Evolutionary conservation across 2,329 filamentous ascomycete species (phyloP).

Genomic region (Hypocreales sp.): DNA sequence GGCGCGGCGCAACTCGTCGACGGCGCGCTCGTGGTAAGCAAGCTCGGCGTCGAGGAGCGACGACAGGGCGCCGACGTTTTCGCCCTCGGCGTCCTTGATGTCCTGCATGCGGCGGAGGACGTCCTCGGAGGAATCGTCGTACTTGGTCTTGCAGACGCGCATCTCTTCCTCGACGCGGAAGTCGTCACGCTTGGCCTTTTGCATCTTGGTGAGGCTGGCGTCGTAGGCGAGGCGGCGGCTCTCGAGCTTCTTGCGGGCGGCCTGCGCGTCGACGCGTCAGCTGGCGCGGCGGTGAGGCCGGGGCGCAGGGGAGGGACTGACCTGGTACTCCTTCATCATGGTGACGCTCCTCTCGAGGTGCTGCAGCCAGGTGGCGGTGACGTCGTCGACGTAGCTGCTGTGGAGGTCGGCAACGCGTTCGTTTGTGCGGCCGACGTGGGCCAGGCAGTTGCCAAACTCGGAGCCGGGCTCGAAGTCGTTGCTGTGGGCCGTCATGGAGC

Average conservation of each 20-base stretch:
- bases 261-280: constrained; percentile 16
- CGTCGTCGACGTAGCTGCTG: constrained; percentile 64
- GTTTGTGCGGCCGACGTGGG: constrained; percentile 67
- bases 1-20: constrained; percentile 57
- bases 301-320: too few species aligned
- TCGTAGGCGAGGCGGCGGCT: constrained; percentile 80
- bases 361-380: constrained; percentile 76
- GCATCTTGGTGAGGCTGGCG: constrained; percentile 74
- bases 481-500: constrained; percentile 75
- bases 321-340: constrained; percentile 97
- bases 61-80: constrained; percentile 66
- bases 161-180: constrained; percentile 88
- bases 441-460: constrained; percentile 77
- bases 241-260: constrained; percentile 87
- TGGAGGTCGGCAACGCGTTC: constrained; percentile 77
- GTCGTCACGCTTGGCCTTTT: constrained; percentile 88
- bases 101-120: constrained; percentile 88
- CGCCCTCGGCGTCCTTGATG: constrained; percentile 80
- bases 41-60: constrained; percentile 79
- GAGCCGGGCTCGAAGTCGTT: constrained; percentile 88
- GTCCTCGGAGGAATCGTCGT: constrained; percentile 88
- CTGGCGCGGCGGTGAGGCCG: too few species aligned
- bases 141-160: constrained; percentile 82
- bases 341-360: constrained; percentile 77
- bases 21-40: constrained; percentile 79